Evolutionary conservation across 2,329 filamentous ascomycete species (phyloP).

Genomic region (Zasmidium angulare): DNA sequence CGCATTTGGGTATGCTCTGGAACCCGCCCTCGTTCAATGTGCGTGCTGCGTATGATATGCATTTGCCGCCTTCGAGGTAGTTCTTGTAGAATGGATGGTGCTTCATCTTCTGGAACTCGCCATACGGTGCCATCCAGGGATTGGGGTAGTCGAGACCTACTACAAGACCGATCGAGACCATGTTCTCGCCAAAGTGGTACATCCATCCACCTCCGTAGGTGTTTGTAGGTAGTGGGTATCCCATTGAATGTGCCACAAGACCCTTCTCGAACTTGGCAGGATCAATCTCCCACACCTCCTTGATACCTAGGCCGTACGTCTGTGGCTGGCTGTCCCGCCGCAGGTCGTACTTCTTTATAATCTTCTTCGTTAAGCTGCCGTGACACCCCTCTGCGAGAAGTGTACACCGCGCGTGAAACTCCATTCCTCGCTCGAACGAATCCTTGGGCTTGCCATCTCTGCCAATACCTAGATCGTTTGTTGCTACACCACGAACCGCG

Average conservation of each 20-base stretch:
- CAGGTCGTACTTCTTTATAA: constrained; percentile 90
- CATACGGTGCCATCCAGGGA: constrained; percentile 92
- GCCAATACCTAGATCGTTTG: constrained; percentile 86
- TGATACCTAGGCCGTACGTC: constrained; percentile 91
- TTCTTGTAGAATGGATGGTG: constrained; percentile 87
- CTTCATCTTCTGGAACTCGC: constrained; percentile 98
- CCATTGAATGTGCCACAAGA: constrained; percentile 83
- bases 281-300: constrained; percentile 96
- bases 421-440: constrained; percentile 94
- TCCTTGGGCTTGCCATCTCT: constrained; percentile 83
- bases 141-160: constrained; percentile 94
- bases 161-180: constrained; percentile 88
- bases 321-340: constrained; percentile 86
- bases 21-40: constrained; percentile 93
- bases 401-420: constrained; percentile 90
- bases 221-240: constrained; percentile 82
- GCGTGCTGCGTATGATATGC: constrained; percentile 91
- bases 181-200: constrained; percentile 98
- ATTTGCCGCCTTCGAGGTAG: constrained; percentile 93
- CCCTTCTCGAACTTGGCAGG: constrained; percentile 90
- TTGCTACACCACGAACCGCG: constrained; percentile 89
- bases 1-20: constrained; percentile 95
- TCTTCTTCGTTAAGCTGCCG: constrained; percentile 90
- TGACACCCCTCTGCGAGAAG: constrained; percentile 95
- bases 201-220: constrained; percentile 98